Conservation (phyloP, 73 alveolate species). For the Uronychia setigera region DNA sequence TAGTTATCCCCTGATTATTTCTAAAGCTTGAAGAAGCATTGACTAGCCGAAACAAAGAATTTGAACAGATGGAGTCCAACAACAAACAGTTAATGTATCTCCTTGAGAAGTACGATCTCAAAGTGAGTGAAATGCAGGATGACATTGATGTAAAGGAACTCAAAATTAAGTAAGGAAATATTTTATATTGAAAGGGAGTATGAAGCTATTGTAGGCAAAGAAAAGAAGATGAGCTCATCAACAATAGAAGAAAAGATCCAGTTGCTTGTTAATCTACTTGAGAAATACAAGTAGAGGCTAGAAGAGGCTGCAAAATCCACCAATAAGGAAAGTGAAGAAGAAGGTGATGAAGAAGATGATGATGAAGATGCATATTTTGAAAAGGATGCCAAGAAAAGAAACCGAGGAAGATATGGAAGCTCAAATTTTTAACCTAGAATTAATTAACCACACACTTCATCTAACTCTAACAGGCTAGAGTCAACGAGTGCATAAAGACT, state of each 20-base stretch:
- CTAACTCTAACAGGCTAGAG: conserved; percentile 18
- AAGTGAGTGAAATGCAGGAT: conserved; percentile 32
- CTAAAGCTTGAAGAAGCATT: conserved; percentile 32
- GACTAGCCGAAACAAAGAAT: conserved; percentile 21
- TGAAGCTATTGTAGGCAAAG: conserved; percentile 14
- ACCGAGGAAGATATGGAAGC: too few relatives aligned
- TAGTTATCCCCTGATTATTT: neutral
- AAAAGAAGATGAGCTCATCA: neutral
- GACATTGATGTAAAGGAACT: conserved; percentile 23
- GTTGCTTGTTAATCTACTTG: neutral
- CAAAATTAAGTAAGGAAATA: conserved; percentile 9
- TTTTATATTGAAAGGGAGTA: neutral
- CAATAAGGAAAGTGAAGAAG: too few relatives aligned
- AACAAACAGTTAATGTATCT: conserved; percentile 17
- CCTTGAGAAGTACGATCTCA: conserved; percentile 35
- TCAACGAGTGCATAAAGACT: conserved; percentile 28
- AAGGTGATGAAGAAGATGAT: too few relatives aligned
- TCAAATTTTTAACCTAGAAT: too few relatives aligned
- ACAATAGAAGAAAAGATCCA: neutral
- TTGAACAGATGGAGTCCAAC: conserved; percentile 4
- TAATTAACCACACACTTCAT: too few relatives aligned
- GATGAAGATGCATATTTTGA: too few relatives aligned
- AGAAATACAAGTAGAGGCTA: neutral
- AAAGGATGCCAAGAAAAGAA: too few relatives aligned
- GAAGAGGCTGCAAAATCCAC: conserved; percentile 7